Conservation (phyloP, 169 alveolate genomes). For the Cryptosporidium ubiquitum region DNA sequence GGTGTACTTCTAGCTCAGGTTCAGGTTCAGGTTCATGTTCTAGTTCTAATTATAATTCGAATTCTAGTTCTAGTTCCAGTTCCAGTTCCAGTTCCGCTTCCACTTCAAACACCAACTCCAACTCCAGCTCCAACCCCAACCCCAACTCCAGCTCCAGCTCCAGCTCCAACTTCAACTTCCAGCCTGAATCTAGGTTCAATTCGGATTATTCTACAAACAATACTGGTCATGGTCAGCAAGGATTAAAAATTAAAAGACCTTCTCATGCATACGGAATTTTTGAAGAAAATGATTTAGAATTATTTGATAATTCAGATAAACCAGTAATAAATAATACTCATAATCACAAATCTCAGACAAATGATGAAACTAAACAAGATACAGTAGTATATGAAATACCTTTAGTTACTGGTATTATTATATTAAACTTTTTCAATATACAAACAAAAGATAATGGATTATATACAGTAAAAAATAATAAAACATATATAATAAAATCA, state of each 20-base stretch:
- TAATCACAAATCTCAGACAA: background rate
- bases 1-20: background rate
- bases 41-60: background rate
- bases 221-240: background rate
- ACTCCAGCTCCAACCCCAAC: too few species aligned
- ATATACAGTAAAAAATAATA: background rate
- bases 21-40: background rate
- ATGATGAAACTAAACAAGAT: background rate
- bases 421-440: background rate
- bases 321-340: background rate
- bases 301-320: background rate
- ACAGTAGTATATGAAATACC: slow-evolving; percentile 1
- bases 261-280: slow-evolving; percentile 47
- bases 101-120: background rate
- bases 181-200: background rate
- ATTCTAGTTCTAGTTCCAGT: background rate
- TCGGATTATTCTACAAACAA: background rate
- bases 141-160: too few species aligned
- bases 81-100: background rate
- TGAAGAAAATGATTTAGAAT: slow-evolving; percentile 63
- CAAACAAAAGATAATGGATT: background rate
- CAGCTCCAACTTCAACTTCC: too few species aligned
- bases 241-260: background rate
- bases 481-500: background rate
- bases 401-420: background rate